Conservation (phyloP, 257 asterid genomes). For the Craterostigma plantagineum region DNA sequence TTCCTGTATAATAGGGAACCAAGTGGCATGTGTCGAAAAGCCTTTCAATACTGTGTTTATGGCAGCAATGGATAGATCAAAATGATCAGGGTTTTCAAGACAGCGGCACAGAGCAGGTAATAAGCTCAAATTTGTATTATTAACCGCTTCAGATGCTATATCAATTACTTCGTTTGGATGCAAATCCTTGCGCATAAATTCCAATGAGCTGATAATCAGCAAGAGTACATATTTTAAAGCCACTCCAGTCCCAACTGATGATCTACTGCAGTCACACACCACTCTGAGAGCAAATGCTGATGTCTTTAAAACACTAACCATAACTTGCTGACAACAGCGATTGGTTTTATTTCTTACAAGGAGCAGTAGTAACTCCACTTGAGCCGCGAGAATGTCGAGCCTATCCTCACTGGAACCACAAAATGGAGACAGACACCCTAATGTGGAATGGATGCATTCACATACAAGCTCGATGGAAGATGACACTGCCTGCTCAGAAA, state of each 20-base stretch:
- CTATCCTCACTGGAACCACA: constrained; percentile 27
- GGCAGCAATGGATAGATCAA: constrained; percentile 45
- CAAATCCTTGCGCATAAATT: constrained; percentile 14
- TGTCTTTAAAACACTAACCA: constrained; percentile 39
- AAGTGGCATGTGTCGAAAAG: constrained; percentile 43
- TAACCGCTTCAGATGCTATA: constrained; percentile 35
- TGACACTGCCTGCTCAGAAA: constrained; percentile 36
- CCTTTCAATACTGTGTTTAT: constrained; percentile 48
- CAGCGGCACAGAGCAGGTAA: constrained; percentile 70
- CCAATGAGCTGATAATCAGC: constrained; percentile 45
- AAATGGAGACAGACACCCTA: constrained; percentile 32
- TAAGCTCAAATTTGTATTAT: constrained; percentile 42
- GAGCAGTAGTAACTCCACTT: constrained; percentile 54
- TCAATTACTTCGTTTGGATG: constrained; percentile 13
- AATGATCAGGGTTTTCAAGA: constrained; percentile 34
- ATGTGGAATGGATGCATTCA: constrained; percentile 35
- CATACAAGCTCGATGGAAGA: constrained; percentile 46
- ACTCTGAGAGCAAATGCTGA: constrained; percentile 62
- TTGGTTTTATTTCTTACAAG: constrained; percentile 29
- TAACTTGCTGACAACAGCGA: constrained; percentile 17
- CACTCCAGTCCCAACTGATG: constrained; percentile 18
- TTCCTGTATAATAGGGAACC: constrained; percentile 65
- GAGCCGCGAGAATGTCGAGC: constrained; percentile 53
- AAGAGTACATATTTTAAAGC: constrained; percentile 33
- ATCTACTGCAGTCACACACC: constrained; percentile 27